Conservation (phyloP, 2,329 filamentous ascomycete genomes). For the Endoconidiophora laricicola region DNA sequence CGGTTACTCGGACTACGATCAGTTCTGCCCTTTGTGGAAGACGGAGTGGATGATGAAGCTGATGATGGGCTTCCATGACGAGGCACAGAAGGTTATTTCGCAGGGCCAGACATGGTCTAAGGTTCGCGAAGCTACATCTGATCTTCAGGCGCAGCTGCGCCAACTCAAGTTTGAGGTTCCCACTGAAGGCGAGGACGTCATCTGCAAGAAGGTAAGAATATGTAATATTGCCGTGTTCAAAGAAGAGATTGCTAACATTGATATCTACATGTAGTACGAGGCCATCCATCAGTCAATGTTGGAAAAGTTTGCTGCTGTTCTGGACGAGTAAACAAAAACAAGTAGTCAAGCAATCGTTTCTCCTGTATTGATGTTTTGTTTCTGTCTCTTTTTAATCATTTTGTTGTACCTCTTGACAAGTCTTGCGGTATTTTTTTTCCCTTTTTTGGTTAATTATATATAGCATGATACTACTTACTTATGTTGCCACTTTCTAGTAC, state of each 20-base stretch:
- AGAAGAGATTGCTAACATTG: conserved; percentile 23
- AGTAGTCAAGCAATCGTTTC: neutral
- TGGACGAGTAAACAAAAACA: conserved; percentile 58
- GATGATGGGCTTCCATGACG: conserved; percentile 96
- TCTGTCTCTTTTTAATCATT: neutral
- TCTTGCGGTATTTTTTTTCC: neutral
- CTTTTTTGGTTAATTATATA: neutral
- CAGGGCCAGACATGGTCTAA: conserved; percentile 87
- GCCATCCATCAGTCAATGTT: conserved; percentile 78
- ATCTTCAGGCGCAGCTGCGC: conserved; percentile 70
- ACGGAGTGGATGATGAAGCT: conserved; percentile 99
- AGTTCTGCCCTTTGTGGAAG: conserved; percentile 99
- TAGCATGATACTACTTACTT: too few species aligned
- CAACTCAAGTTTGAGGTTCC: conserved; percentile 97
- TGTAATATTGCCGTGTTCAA: neutral
- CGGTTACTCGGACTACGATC: conserved; percentile 96
- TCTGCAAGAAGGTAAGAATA: conserved; percentile 58
- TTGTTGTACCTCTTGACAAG: neutral
- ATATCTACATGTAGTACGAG: conserved; percentile 52
- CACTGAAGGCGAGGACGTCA: conserved; percentile 60
- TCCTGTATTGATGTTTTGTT: neutral
- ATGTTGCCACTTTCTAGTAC: too few species aligned
- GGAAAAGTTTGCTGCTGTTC: conserved; percentile 92
- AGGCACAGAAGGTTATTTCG: conserved; percentile 84
- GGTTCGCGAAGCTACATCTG: conserved; percentile 76